Evolutionary conservation across 2,329 filamentous ascomycete genomes (phyloP).

Genomic region (Pseudogymnoascus sp.): DNA sequence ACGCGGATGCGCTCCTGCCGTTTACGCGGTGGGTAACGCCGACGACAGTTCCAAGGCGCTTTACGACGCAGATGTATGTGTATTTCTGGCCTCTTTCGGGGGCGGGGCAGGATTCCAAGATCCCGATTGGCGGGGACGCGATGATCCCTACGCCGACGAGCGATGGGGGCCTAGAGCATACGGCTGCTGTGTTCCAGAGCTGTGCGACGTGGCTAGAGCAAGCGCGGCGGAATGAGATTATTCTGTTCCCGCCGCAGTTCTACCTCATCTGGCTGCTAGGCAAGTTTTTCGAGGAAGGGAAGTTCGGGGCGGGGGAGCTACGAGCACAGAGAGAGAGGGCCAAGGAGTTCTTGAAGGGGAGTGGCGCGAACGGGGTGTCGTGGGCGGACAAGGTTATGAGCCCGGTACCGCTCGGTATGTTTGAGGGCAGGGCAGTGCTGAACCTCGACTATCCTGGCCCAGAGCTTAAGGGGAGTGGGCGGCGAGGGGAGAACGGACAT

Average conservation of each 20-base stretch:
- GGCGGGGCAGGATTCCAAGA: constrained; percentile 14
- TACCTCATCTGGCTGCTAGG: constrained; percentile 53
- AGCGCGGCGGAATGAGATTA: constrained; percentile 57
- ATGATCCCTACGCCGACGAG: constrained; percentile 46
- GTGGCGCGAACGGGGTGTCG: constrained; percentile 33
- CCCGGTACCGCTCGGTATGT: constrained; percentile 36
- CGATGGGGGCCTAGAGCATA: constrained; percentile 59
- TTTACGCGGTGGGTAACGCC: constrained; percentile 95
- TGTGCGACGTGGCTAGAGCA: constrained; percentile 60
- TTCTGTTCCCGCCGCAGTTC: constrained; percentile 85
- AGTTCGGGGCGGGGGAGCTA: constrained; percentile 28
- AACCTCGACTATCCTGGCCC: constrained; percentile 49
- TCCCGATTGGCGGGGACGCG: constrained; percentile 20
- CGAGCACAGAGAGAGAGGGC: constrained; percentile 44
- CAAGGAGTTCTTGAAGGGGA: constrained; percentile 40
- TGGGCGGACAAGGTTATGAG: constrained; percentile 57
- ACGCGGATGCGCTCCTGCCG: constrained; percentile 61
- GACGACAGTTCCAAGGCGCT: constrained; percentile 60
- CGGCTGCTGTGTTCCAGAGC: constrained; percentile 69
- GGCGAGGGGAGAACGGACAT: constrained; percentile 50
- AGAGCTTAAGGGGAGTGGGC: constrained; percentile 40
- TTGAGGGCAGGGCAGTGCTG: constrained; percentile 45
- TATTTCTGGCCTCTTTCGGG: constrained; percentile 65
- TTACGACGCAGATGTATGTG: constrained; percentile 94
- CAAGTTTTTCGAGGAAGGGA: constrained; percentile 19